Percentiles rank a stretch among this genome's conserved stretches.
Evolutionary conservation across 2,329 filamentous ascomycete genomes (phyloP).

Genomic region (Pestalotiopsis sp.): DNA sequence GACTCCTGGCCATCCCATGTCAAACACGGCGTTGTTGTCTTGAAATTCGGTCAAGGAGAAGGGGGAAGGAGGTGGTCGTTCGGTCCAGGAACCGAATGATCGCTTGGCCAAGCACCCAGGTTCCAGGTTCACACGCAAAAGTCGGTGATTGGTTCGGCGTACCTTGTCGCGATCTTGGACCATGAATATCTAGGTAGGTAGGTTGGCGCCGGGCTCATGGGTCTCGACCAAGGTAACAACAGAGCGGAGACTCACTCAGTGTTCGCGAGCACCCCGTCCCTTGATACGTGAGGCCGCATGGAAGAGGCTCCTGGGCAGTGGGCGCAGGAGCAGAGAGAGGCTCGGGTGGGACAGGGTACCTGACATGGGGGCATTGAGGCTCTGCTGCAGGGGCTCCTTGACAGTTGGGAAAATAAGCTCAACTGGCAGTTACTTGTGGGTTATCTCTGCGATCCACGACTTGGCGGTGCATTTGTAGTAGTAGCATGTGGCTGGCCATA

Average conservation of each 20-base stretch:
- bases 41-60: not conserved
- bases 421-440: not conserved
- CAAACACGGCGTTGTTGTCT: constrained; percentile 12
- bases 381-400: constrained; percentile 6
- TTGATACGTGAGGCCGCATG: not conserved
- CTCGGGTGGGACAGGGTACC: not conserved
- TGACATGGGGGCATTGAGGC: not conserved
- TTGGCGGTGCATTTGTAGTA: not conserved
- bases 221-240: not conserved
- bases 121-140: not conserved
- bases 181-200: constrained; percentile 1
- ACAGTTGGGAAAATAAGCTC: not conserved
- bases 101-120: not conserved
- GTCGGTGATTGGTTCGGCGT: not conserved
- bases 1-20: constrained; percentile 11
- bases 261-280: not conserved
- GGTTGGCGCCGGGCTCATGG: not conserved
- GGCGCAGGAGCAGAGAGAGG: not conserved
- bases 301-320: not conserved
- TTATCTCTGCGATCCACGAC: not conserved
- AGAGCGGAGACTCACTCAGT: not conserved
- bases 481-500: too few species aligned
- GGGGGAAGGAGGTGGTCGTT: not conserved
- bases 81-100: constrained; percentile 8
- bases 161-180: not conserved